Conservation (phyloP, 306 rosid species). For the Pachyrhizus erosus region DNA sequence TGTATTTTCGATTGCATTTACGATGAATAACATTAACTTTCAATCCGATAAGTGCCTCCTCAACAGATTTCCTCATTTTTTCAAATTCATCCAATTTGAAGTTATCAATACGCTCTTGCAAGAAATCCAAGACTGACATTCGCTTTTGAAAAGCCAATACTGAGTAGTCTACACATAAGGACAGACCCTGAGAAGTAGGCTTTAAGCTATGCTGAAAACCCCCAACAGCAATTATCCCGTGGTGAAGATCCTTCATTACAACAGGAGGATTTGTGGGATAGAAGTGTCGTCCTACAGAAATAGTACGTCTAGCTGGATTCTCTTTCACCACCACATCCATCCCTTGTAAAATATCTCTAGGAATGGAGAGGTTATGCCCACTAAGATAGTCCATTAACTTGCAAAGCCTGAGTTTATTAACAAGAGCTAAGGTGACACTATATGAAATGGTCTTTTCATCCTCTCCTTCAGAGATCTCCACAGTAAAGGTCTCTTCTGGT, state of each 20-base stretch:
- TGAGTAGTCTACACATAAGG: conserved; percentile 73
- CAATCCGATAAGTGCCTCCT: conserved; percentile 50
- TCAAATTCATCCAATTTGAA: conserved; percentile 51
- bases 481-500: conserved; percentile 62
- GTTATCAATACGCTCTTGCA: conserved; percentile 44
- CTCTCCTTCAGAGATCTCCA: conserved; percentile 63
- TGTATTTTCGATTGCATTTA: conserved; percentile 56
- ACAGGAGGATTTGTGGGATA: conserved; percentile 55
- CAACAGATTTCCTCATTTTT: conserved; percentile 47
- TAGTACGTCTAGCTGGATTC: conserved; percentile 61
- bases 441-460: conserved; percentile 52
- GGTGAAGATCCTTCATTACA: conserved; percentile 53
- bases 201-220: conserved; percentile 70
- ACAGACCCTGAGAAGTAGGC: conserved; percentile 70
- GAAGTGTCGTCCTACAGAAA: conserved; percentile 64
- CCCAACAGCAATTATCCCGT: conserved; percentile 57
- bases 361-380: conserved; percentile 48
- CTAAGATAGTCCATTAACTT: conserved; percentile 66
- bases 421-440: conserved; percentile 52
- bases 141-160: conserved; percentile 70
- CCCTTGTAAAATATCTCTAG: conserved; percentile 79
- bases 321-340: conserved; percentile 81
- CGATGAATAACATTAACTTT: conserved; percentile 80
- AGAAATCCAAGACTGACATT: conserved; percentile 66
- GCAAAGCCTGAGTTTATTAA: conserved; percentile 54